Conservation (phyloP, 768 basidiomycete genomes). For the Fomitopsis pulvina region DNA sequence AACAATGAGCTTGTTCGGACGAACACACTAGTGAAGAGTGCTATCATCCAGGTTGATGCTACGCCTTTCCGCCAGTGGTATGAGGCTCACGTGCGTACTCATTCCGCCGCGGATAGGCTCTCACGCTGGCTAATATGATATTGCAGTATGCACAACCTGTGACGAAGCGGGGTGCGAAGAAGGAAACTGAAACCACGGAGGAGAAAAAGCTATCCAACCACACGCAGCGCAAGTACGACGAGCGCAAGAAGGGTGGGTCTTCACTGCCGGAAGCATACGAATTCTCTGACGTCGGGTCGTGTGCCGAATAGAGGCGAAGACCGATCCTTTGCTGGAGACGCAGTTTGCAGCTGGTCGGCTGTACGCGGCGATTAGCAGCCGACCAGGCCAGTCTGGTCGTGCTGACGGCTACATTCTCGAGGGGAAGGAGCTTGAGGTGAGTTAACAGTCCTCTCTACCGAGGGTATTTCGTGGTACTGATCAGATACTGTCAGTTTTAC, state of each 20-base stretch:
- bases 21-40: conserved; percentile 96
- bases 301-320: conserved; percentile 63
- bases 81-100: conserved; percentile 87
- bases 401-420: conserved; percentile 97
- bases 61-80: conserved; percentile 99
- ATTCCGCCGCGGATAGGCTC: no score
- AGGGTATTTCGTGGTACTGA: not conserved
- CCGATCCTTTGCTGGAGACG: conserved; percentile 82
- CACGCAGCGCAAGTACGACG: conserved; percentile 78
- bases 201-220: conserved; percentile 86
- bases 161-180: conserved; percentile 80
- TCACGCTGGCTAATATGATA: conserved; percentile 1
- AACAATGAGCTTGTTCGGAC: conserved; percentile 99
- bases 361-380: conserved; percentile 87
- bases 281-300: conserved; percentile 4
- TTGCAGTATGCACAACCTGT: conserved; percentile 89
- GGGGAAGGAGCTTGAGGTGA: conserved; percentile 96
- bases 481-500: conserved; percentile 67
- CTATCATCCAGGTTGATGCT: conserved; percentile 96
- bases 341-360: conserved; percentile 95
- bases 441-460: no score
- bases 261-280: not conserved
- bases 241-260: conserved; percentile 79
- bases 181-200: conserved; percentile 48
- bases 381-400: conserved; percentile 95